A percentile compares a stretch with the other conserved stretches of the same genome.
phyloP scores from a whole-genome alignment of 1,284 basidiomycete species.

The Stygiomarasmius scandens region DNA sequence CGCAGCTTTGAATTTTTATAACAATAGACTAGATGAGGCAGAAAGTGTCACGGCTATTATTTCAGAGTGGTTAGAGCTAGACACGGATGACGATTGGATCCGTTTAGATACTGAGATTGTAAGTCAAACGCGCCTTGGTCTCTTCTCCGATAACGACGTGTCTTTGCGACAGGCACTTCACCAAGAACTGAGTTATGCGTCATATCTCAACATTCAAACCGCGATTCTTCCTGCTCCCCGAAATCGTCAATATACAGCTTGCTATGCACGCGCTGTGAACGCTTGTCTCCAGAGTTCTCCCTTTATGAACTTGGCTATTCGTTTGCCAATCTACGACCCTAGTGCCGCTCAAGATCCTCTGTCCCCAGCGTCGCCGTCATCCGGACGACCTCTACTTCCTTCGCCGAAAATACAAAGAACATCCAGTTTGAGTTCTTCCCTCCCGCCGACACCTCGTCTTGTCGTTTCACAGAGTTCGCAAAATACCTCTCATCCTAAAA shows the following conservation, averaged over 20 bases:
- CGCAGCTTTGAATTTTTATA: slow-evolving; percentile 1
- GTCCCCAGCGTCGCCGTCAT: slow-evolving; percentile 24
- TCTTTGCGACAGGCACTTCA: slow-evolving; percentile 71
- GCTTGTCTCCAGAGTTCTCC: slow-evolving; percentile 72
- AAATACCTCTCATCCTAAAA: slow-evolving; percentile 23
- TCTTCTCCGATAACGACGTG: not conserved
- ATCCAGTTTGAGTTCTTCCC: slow-evolving; percentile 24
- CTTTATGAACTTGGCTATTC: slow-evolving; percentile 78
- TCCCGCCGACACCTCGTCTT: slow-evolving; percentile 38
- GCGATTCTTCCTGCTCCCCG: slow-evolving; percentile 91
- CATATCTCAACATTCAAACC: slow-evolving; percentile 86
- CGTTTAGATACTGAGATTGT: slow-evolving; percentile 96
- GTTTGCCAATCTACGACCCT: slow-evolving; percentile 84
- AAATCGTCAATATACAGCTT: slow-evolving; percentile 82
- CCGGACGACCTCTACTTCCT: not conserved
- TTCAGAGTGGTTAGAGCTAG: slow-evolving; percentile 95
- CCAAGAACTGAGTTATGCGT: slow-evolving; percentile 92
- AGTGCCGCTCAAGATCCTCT: slow-evolving; percentile 47
- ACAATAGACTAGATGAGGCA: slow-evolving; percentile 78
- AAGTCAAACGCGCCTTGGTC: slow-evolving; percentile 30
- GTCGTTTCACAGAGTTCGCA: slow-evolving; percentile 27
- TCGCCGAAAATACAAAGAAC: not conserved
- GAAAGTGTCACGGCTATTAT: slow-evolving; percentile 77
- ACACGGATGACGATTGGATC: slow-evolving; percentile 92
- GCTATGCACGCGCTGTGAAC: slow-evolving; percentile 91